Evolutionary conservation across 2,329 filamentous ascomycete genomes (phyloP).

Genomic region (Lachnellula suecica): DNA sequence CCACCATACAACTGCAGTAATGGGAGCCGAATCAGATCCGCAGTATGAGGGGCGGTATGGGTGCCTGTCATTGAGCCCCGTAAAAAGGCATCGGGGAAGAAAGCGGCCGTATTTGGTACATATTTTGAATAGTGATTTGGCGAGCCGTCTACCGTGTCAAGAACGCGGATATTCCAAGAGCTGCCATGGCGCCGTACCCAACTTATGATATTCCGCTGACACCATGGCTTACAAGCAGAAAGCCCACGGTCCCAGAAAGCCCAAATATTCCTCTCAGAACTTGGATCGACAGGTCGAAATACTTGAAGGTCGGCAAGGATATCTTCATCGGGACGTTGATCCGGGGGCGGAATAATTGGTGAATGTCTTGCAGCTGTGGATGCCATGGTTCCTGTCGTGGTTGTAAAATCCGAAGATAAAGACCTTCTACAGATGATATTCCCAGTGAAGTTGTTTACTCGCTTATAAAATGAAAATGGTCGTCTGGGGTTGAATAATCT

Average conservation of each 20-base stretch:
- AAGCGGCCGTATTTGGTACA: slow-evolving; percentile 28
- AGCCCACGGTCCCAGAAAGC: slow-evolving; percentile 43
- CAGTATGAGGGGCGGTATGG: slow-evolving; percentile 42
- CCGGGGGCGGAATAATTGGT: background rate
- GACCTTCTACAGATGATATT: no score
- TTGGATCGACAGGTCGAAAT: slow-evolving; percentile 28
- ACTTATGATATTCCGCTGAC: slow-evolving; percentile 37
- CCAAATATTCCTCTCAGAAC: slow-evolving; percentile 44
- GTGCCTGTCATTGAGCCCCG: slow-evolving; percentile 44
- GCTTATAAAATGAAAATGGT: no score
- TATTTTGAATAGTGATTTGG: slow-evolving; percentile 37
- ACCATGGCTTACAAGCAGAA: slow-evolving; percentile 36
- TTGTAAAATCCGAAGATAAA: no score
- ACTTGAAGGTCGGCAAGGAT: slow-evolving; percentile 21
- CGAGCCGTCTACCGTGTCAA: slow-evolving; percentile 38
- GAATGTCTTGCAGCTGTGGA: no score
- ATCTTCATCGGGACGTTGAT: background rate
- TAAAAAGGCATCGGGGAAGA: slow-evolving; percentile 42
- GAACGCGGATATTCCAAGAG: slow-evolving; percentile 41
- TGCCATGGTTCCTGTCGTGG: no score
- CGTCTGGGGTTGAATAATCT: no score
- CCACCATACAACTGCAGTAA: slow-evolving; percentile 42
- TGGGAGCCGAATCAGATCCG: slow-evolving; percentile 46
- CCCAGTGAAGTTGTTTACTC: no score
- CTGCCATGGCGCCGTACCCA: slow-evolving; percentile 37